Percentiles rank a stretch among this genome's conserved stretches.
Evolutionary conservation across 768 basidiomycete genomes (phyloP).

Genomic region (Candolleomyces eurysporus): DNA sequence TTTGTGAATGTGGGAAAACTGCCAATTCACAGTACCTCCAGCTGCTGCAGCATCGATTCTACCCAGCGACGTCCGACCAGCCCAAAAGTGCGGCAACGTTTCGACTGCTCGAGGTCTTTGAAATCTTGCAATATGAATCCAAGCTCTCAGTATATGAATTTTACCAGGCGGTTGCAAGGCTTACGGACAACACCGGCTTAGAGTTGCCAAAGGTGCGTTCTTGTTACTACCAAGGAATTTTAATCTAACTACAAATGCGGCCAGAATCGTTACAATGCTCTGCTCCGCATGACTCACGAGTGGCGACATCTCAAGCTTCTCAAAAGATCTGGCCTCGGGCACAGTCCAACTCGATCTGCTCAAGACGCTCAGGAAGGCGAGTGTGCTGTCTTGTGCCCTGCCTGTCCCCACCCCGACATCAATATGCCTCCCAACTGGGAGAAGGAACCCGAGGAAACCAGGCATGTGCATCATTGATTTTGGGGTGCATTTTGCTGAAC

Average conservation of each 20-base stretch:
- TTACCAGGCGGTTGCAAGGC: conserved; percentile 20
- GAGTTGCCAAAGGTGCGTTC: not conserved
- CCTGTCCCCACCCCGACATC: conserved; percentile 19
- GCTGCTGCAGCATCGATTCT: not conserved
- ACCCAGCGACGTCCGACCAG: not conserved
- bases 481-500: no score
- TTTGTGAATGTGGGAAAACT: not conserved
- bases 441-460: not conserved
- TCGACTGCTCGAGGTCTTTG: conserved; percentile 21
- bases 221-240: no score
- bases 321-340: not conserved
- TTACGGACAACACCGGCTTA: conserved; percentile 26
- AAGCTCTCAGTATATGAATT: conserved; percentile 31
- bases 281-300: not conserved
- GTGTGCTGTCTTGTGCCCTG: conserved; percentile 20
- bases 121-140: conserved; percentile 21
- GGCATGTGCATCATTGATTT: no score
- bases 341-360: conserved; percentile 10
- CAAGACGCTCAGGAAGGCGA: conserved; percentile 12
- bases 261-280: not conserved
- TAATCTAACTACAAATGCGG: no score
- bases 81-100: conserved; percentile 25
- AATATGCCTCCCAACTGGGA: conserved; percentile 20
- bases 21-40: not conserved
- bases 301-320: not conserved